Evolutionary conservation across 1,139 yeast species (phyloP).

Genomic region (Yamadazyma taylorii): DNA sequence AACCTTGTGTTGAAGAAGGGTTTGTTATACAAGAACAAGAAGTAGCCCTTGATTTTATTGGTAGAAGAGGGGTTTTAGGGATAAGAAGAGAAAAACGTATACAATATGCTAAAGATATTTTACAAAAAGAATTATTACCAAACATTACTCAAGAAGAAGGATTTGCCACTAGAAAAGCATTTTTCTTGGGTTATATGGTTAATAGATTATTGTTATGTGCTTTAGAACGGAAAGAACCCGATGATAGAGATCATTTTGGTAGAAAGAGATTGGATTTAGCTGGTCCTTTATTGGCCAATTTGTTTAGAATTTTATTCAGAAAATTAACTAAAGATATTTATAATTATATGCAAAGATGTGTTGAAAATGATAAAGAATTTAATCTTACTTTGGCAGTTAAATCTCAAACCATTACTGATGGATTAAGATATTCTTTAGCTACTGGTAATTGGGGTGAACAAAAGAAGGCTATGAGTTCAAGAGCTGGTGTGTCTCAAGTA

Average conservation of each 20-base stretch:
- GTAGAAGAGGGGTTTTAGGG: conserved; percentile 97
- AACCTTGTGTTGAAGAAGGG: conserved; percentile 99
- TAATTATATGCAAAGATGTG: conserved; percentile 98
- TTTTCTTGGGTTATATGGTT: conserved; percentile 96
- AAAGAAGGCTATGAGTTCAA: conserved; percentile 97
- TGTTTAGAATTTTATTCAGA: conserved; percentile 91
- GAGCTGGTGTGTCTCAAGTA: conserved; percentile 99
- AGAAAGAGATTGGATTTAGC: conserved; percentile 97
- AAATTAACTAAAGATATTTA: conserved; percentile 92
- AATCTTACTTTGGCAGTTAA: conserved; percentile 95
- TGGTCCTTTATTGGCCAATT: conserved; percentile 93
- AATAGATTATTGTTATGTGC: conserved; percentile 93
- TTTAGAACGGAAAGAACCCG: conserved; percentile 94
- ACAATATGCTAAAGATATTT: conserved; percentile 93
- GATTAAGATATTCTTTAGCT: conserved; percentile 94
- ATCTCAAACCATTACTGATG: conserved; percentile 95
- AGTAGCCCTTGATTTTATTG: conserved; percentile 95
- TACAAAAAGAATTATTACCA: conserved; percentile 94
- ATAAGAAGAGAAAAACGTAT: conserved; percentile 97
- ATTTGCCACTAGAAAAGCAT: conserved; percentile 93
- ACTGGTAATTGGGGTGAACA: conserved; percentile 99
- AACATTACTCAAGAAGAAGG: conserved; percentile 98
- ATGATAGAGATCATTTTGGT: conserved; percentile 99
- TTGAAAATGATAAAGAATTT: conserved; percentile 95
- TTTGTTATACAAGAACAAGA: conserved; percentile 97